Conservation (phyloP, 1,284 basidiomycete genomes). For the Peniophora sp. region DNA sequence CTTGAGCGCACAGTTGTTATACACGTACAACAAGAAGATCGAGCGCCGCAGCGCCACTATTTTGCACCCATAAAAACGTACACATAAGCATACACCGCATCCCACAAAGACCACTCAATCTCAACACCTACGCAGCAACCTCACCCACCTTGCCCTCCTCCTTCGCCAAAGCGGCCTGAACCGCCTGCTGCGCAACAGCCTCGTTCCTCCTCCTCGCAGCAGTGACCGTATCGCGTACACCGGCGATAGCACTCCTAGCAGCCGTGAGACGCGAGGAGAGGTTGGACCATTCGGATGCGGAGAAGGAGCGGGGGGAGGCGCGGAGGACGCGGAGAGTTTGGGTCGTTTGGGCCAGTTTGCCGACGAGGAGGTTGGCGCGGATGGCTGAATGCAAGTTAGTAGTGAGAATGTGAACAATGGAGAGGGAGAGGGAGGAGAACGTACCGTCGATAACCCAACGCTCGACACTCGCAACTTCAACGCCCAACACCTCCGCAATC, state of each 20-base stretch:
- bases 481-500: constrained; percentile 63
- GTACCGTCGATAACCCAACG: constrained; percentile 89
- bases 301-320: constrained; percentile 75
- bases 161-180: not conserved
- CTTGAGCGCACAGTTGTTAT: too few relatives aligned
- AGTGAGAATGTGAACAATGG: constrained; percentile 3
- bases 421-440: constrained; percentile 9
- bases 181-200: constrained; percentile 7
- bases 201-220: constrained; percentile 42
- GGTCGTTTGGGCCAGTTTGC: constrained; percentile 80
- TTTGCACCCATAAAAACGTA: too few relatives aligned
- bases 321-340: constrained; percentile 72
- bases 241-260: constrained; percentile 71
- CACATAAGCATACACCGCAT: too few relatives aligned
- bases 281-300: constrained; percentile 73
- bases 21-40: constrained; percentile 7
- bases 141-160: not conserved
- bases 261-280: constrained; percentile 72
- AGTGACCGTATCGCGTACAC: constrained; percentile 63
- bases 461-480: constrained; percentile 71
- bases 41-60: constrained; percentile 2
- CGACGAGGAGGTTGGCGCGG: constrained; percentile 73
- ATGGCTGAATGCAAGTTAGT: constrained; percentile 67
- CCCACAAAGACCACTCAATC: constrained; percentile 11
- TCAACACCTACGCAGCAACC: too few relatives aligned